phyloP scores from a whole-genome alignment of 2,329 filamentous ascomycete genomes.

The Xylaria sp. region DNA sequence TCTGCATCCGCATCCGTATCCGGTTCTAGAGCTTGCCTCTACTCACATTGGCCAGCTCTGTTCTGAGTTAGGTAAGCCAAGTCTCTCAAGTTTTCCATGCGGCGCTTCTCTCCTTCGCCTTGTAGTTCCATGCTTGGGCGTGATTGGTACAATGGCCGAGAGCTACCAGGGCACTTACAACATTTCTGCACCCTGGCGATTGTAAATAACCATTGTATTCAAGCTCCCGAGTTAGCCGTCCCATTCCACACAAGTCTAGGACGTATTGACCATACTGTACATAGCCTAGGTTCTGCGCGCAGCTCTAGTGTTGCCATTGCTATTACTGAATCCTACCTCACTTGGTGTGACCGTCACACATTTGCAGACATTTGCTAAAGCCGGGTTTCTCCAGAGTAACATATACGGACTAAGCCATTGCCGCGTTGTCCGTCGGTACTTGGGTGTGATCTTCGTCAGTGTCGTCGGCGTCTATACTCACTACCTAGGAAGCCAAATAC shows the following conservation, averaged over 20 bases:
- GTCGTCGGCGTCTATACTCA: constrained; percentile 4
- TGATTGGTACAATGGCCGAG: constrained; percentile 24
- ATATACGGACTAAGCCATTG: neutral
- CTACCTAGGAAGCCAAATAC: neutral
- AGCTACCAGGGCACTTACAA: constrained; percentile 5
- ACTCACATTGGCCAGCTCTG: constrained; percentile 21
- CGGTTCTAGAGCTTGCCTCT: constrained; percentile 16
- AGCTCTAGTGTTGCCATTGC: neutral
- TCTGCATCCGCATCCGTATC: constrained; percentile 36
- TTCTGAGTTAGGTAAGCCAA: constrained; percentile 37
- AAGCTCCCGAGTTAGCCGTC: constrained; percentile 15
- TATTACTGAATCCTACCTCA: constrained; percentile 19
- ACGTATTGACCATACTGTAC: constrained; percentile 2
- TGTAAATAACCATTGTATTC: constrained; percentile 16
- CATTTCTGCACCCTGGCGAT: constrained; percentile 26
- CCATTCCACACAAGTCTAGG: constrained; percentile 25
- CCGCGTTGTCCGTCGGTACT: constrained; percentile 18
- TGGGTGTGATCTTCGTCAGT: neutral
- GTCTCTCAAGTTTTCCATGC: constrained; percentile 22
- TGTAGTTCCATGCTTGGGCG: constrained; percentile 16
- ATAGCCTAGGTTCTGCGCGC: neutral
- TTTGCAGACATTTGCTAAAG: constrained; percentile 25
- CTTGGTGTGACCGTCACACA: constrained; percentile 32
- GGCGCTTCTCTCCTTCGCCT: constrained; percentile 21
- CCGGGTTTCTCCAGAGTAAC: constrained; percentile 9